Percentiles rank a stretch among this genome's conserved stretches.
phyloP scores from a whole-genome alignment of 2,329 filamentous ascomycete species.

The Colletotrichum sp. region DNA sequence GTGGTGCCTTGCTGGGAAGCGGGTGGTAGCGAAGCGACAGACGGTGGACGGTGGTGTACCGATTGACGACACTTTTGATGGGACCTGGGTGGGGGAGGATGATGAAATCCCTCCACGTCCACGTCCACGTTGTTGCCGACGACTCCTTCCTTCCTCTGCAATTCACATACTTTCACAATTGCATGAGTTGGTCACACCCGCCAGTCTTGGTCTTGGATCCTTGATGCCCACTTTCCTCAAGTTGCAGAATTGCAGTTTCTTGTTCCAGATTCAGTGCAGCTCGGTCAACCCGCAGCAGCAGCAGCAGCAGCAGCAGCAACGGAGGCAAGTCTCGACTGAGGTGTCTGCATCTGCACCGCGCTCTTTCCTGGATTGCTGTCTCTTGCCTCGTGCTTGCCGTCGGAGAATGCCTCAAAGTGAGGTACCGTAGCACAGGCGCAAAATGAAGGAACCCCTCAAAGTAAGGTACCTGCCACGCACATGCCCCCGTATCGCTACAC shows the following conservation, averaged over 20 bases:
- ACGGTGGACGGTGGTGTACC: neutral
- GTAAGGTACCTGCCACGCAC: neutral
- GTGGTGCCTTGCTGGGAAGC: neutral
- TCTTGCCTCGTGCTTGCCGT: neutral
- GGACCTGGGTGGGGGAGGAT: neutral
- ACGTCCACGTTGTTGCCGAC: neutral
- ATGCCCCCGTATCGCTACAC: neutral
- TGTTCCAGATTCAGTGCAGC: conserved; percentile 2
- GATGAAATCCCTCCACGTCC: neutral
- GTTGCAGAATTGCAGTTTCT: neutral
- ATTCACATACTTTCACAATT: neutral
- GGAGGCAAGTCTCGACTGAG: neutral
- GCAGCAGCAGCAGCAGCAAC: neutral
- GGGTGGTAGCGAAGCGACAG: neutral
- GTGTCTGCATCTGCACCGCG: neutral
- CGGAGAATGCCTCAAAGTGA: neutral
- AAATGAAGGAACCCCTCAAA: neutral
- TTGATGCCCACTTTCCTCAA: neutral
- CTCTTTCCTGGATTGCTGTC: neutral
- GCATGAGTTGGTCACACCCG: neutral
- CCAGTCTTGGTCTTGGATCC: neutral
- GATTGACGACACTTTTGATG: conserved; percentile 12
- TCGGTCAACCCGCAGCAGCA: neutral
- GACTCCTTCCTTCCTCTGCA: neutral
- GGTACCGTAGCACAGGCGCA: neutral